These are phyloP conservation scores for Cytospora paraplurivora DNA, from an alignment of 2,329 filamentous ascomycete genomes.

Conservation along the genomic window DNA sequence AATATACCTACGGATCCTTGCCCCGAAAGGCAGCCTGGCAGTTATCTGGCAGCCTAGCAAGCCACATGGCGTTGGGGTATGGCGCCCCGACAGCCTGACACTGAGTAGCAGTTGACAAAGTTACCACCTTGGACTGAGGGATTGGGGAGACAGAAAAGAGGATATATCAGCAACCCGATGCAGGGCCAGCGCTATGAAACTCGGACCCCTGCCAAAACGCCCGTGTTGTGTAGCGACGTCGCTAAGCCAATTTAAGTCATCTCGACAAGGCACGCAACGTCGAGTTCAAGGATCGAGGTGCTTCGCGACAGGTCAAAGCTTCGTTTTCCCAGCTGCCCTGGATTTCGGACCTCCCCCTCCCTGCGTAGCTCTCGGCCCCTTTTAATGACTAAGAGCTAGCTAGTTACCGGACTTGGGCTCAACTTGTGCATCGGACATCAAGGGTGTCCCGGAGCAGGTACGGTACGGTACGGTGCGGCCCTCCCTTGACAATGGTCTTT, in stretches of 20 bases:
- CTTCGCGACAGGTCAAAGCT: slow-evolving; percentile 10
- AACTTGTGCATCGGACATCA: not conserved
- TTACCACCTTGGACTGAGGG: not conserved
- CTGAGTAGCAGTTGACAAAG: not conserved
- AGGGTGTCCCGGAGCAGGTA: not conserved
- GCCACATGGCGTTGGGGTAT: not conserved
- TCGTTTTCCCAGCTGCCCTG: slow-evolving; percentile 3
- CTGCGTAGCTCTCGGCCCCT: slow-evolving; percentile 6
- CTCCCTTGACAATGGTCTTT: slow-evolving; percentile 16
- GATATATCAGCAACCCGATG: not conserved
- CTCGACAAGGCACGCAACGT: slow-evolving; percentile 13
- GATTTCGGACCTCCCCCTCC: not conserved
- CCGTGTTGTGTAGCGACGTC: not conserved
- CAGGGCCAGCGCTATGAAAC: not conserved
- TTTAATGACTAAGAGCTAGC: slow-evolving; percentile 9
- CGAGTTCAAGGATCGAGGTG: not conserved
- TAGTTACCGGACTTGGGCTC: not conserved
- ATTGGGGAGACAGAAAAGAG: not conserved
- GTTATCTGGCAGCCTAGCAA: no score
- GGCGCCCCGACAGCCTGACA: not conserved
- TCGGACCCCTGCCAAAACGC: not conserved
- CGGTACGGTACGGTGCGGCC: not conserved
- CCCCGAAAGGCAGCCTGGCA: not conserved
- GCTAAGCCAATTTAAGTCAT: slow-evolving; percentile 13
- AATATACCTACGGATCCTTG: not conserved